Percentiles rank a stretch among this genome's conserved stretches.
Evolutionary conservation across 2,329 filamentous ascomycete genomes (phyloP).

Genomic region (Aureobasidium uvarum): DNA sequence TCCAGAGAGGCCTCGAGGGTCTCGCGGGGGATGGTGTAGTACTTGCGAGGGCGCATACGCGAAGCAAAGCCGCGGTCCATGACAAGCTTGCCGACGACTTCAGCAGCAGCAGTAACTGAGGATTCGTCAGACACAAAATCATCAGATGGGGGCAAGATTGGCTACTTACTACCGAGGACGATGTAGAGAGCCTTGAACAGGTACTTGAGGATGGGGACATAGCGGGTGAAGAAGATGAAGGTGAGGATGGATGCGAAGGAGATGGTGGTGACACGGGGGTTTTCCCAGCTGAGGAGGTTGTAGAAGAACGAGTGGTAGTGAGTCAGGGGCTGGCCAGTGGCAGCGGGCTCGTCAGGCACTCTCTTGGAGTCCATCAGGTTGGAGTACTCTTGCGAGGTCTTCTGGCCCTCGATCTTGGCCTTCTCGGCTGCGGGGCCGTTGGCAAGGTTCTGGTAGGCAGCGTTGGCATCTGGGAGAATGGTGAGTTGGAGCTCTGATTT

Average conservation of each 20-base stretch:
- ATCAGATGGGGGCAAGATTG: background rate
- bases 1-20: conserved; percentile 60
- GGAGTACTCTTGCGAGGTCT: conserved; percentile 58
- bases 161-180: conserved; percentile 55
- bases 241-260: conserved; percentile 56
- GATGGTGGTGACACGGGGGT: conserved; percentile 62
- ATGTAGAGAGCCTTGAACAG: conserved; percentile 60
- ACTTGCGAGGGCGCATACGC: conserved; percentile 61
- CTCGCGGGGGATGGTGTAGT: conserved; percentile 65
- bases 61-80: conserved; percentile 60
- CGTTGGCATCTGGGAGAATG: conserved; percentile 45
- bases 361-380: conserved; percentile 57
- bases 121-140: conserved; percentile 28
- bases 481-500: conserved; percentile 28
- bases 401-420: conserved; percentile 56
- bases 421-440: conserved; percentile 57
- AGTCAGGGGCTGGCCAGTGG: conserved; percentile 62
- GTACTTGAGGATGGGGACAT: conserved; percentile 62
- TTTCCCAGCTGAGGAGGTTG: conserved; percentile 65
- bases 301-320: conserved; percentile 68
- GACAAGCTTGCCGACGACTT: conserved; percentile 56
- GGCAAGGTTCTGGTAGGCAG: conserved; percentile 51
- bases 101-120: conserved; percentile 56
- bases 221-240: conserved; percentile 63
- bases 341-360: conserved; percentile 54